These are phyloP conservation scores for Eucalyptus tenuipes DNA, from an alignment of 345 rosid species.

Conservation along the genomic window DNA sequence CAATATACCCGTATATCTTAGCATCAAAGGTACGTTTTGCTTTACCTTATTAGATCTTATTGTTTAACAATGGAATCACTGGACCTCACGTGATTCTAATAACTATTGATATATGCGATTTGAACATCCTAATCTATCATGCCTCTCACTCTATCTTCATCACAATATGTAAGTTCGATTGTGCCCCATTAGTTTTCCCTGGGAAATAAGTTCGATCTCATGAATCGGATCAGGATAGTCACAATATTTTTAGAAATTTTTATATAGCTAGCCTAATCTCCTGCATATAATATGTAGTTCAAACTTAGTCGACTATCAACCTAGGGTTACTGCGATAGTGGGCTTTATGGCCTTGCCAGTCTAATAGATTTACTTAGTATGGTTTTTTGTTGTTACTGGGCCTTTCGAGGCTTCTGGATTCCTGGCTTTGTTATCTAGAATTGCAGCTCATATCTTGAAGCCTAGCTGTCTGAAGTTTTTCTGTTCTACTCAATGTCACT, in stretches of 20 bases:
- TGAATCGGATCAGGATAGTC: not conserved
- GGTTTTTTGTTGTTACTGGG: not conserved
- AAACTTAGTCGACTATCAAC: not conserved
- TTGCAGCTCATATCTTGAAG: not conserved
- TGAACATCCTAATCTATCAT: not conserved
- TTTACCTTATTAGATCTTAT: not conserved
- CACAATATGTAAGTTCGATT: not conserved
- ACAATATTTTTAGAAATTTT: not conserved
- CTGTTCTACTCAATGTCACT: not conserved
- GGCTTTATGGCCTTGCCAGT: not conserved
- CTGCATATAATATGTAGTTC: not conserved
- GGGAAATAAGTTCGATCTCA: not conserved
- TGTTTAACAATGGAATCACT: not conserved
- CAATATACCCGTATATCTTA: accelerated
- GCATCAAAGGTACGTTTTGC: not conserved
- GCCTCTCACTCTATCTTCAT: not conserved
- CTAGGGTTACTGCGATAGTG: not conserved
- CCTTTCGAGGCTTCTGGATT: not conserved
- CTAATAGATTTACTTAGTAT: not conserved
- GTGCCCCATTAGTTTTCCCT: not conserved
- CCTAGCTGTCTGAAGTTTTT: not conserved
- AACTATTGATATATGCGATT: not conserved
- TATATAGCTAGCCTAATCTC: not conserved
- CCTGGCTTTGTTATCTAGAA: not conserved
- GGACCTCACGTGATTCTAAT: not conserved